These are phyloP conservation scores for Hypomontagnella submonticulosa DNA, from an alignment of 495 filamentous ascomycete species.

Conservation along the genomic window DNA sequence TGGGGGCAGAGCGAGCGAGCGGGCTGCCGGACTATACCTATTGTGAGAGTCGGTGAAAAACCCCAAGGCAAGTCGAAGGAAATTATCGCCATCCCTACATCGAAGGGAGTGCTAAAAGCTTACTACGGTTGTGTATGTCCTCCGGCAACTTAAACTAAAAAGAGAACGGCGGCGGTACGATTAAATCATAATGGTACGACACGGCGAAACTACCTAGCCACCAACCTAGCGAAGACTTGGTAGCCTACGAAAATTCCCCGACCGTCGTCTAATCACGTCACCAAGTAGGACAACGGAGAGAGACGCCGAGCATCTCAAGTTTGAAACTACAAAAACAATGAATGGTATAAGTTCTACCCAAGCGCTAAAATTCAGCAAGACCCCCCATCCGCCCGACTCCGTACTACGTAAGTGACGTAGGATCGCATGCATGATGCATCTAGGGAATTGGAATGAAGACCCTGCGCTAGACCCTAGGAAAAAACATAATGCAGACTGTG, in stretches of 20 bases:
- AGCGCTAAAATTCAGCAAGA: slow-evolving; percentile 16
- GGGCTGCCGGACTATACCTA: neutral
- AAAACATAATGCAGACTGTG: slow-evolving; percentile 20
- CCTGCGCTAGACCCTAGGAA: slow-evolving; percentile 8
- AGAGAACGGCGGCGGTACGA: neutral
- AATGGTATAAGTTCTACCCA: slow-evolving; percentile 41
- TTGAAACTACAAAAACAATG: slow-evolving; percentile 4
- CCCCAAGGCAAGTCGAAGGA: slow-evolving; percentile 9
- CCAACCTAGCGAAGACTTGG: slow-evolving; percentile 9
- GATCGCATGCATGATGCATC: slow-evolving; percentile 29
- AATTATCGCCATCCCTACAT: slow-evolving; percentile 11
- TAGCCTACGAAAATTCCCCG: neutral
- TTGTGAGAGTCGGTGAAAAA: slow-evolving; percentile 20
- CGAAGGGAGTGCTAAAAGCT: slow-evolving; percentile 5
- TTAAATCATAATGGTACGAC: slow-evolving; percentile 17
- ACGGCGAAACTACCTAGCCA: neutral
- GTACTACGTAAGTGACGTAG: slow-evolving; percentile 30
- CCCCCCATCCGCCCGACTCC: slow-evolving; percentile 29
- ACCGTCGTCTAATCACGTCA: slow-evolving; percentile 4
- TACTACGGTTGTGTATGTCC: neutral
- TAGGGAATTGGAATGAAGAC: slow-evolving; percentile 6
- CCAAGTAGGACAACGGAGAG: slow-evolving; percentile 6
- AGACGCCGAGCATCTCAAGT: neutral
- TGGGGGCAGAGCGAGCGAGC: too few relatives aligned
- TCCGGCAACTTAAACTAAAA: slow-evolving; percentile 2